Evolutionary conservation across 208 protist genomes (phyloP), one percentile per base, ranked within the genome.

Genomic region (Sergeia podlipaevii): DNA sequence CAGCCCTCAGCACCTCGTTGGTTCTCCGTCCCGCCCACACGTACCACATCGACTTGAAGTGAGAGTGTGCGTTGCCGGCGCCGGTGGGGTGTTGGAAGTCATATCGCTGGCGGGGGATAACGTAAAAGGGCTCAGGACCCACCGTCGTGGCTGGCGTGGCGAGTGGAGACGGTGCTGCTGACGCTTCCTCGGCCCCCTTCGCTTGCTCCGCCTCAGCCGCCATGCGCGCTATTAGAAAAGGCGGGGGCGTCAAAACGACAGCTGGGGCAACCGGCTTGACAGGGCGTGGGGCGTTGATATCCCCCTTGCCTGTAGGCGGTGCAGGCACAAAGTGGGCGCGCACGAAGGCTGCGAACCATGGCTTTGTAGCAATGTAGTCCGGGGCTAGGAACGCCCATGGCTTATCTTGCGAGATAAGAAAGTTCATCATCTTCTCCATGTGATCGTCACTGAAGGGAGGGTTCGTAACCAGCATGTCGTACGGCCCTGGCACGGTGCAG

Each of bases 381-480:
- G 85, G 81, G 13, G 80, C 74, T 10, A 90, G 63, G 34, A 89
- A 76, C 10, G 74, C 73, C 73, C 80, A 90, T 33, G 82, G 81
- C 67, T 62, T 51, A 17, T 58, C 56, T 52, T 23, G 26, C 18
- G 29, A 11, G 21, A 74, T 54, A 2, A 88, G 34, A 20, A 80
- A 86, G 34, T 58, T 27, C 32, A 87, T 30, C 28, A 91, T 45
- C 15, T 71, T 61, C 24, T 69, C 62, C 46, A 89, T 80, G 76
- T 90, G 80, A 41, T 87, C 74, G n/a, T 73, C 88, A 24, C 83
- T 85, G 54, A 87, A 95, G 23, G 83, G 80, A 1, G 77, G 85
- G 44, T 93, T 80, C 24, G 79, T 91, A 23, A 89, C 68, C 28
- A 95, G 72, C 52, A 93, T 69, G 57, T 95, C 87, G 59, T 83